Base-by-base conservation (phyloP, 2,329 filamentous ascomycete genomes). In the Fusarium beomiforme region DNA sequence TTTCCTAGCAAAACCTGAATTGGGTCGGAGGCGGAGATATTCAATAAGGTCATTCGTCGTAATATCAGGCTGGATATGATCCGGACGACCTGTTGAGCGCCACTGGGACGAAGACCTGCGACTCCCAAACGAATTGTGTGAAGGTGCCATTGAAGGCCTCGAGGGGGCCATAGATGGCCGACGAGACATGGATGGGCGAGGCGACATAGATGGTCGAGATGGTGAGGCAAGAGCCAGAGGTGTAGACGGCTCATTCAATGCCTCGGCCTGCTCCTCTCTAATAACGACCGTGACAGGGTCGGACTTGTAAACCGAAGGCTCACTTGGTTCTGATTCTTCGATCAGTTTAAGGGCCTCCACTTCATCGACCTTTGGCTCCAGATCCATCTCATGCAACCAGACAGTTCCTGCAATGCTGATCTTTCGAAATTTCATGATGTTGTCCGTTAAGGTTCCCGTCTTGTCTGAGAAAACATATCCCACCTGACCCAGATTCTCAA, bases 371-470 rank as follows among this genome's bases (percentile, higher is more conserved):
- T 83, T 66, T 42, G 49, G 79, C 55, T 87, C 83, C 4, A 95
- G 81, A 77, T 97, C 93, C 67, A 87, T 85, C 76, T 96, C 92
- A 73, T 97, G 95, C 34, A 96, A 84, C 94, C 95, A 97, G 2
- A 94, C 92, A 1, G 93, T 94, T 10, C 95, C 95, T 5, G 93
- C 94, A 34, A 98, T 90, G 74, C 93, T 97, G 81, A 98, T 87
- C 79, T 97, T 97, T 44, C 95, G 91, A 78, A 98, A 98, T 69
- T 94, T 93, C 95, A 98, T 98, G 14, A 94, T 87, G 73, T 98
- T 98, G 75, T 98, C 94, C 3, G 95, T 98, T 72, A 98, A 84
- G 0, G 95, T 98, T 3, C 95, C 95, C 1, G 95, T 98, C 83
- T 98, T 98, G 80, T 98, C 95, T 0, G 94, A 97, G 75, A 98